Evolutionary conservation across 2,329 filamentous ascomycete genomes (phyloP), one percentile per base, ranked within the genome.

Genomic region (Monilinia aucupariae): DNA sequence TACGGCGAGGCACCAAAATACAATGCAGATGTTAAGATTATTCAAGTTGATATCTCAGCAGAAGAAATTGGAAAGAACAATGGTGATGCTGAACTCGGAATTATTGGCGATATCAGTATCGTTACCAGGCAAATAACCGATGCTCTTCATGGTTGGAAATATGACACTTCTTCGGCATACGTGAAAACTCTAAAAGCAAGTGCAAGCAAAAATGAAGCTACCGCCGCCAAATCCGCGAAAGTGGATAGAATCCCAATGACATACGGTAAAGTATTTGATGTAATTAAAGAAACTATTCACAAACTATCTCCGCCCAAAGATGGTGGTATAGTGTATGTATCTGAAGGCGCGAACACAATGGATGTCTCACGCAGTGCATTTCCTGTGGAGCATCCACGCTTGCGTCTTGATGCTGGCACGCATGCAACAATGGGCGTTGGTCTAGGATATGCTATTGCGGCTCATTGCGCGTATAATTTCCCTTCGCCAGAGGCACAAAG

Each of bases 391-490:
- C 76, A 82, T 66, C 82, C 82, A 3, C 78, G 82, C 22, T 77
- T 82, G 20, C 78, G 80, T 27, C 78, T 85, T 27, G 82, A 85
- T 70, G 82, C 82, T 3, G 82, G 82, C 1, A 84, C 82, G 0
- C 80, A 83, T 64, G 82, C 81, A 4, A 85, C 82, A 1, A 85
- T 85, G 83, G 83, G 82, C 1, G 79, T 85, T 0, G 82, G 82
- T 0, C 71, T 85, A 32, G 82, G 81, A 0, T 85, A 85, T 66
- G 79, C 81, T 4, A 80, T 84, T 58, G 83, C 82, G 10, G 81
- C 82, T 0, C 78, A 82, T 67, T 78, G 78, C 52, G 82, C 82
- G 0, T 84, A 83, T 72, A 84, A 84, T 65, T 66, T 78, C 1
- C 73, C 75, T 12, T 67, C 70, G 4, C 68, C 72, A 2, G 74